Base-by-base conservation (phyloP, 2,329 filamentous ascomycete genomes). In the Xylaria arbuscula region DNA sequence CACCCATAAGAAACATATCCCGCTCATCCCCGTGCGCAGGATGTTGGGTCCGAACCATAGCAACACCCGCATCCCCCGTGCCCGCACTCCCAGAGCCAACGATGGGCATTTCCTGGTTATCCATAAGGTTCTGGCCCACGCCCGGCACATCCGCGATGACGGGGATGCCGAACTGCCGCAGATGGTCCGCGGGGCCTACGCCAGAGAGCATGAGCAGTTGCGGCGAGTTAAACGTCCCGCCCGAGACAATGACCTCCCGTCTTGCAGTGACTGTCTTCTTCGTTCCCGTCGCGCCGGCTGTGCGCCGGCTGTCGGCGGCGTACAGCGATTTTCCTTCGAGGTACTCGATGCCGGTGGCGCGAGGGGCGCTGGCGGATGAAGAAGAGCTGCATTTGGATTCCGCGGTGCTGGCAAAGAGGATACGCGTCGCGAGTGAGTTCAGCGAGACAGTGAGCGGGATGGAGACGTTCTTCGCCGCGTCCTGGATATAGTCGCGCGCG, bases 201-300 rank as follows among this genome's bases (percentile, higher is more conserved):
- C 85, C 85, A 19, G 81, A 84, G 0, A 85, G 77, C 75, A 84
- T 82, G 2, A 87, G 81, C 1, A 86, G 75, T 68, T 85, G 82
- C 0, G 84, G 84, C 2, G 81, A 81, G 74, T 85, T 84, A 73
- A 85, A 83, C 3, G 81, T 75, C 13, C 85, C 85, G 0, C 81
- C 83, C 0, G 81, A 81, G 7, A 86, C 62, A 40, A 86, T 85
- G 17, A 87, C 81, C 67, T 86, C 84, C 3, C 78, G 79, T 19
- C 70, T 70, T 6, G 77, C 77, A 17, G 68, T 72, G 15, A 73
- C 76, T 1, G 69, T 74, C 17, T 73, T 73, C 34, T 68, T 68
- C 4, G 59, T 56, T 11, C 76, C 74, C 22, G 66, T 73, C 8
- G 77, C 74, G 38, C 69, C 73, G 2, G 78, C 71, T 2, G 71